Conservation (phyloP, 345 rosid genomes). For the Gossypium arboreum region DNA sequence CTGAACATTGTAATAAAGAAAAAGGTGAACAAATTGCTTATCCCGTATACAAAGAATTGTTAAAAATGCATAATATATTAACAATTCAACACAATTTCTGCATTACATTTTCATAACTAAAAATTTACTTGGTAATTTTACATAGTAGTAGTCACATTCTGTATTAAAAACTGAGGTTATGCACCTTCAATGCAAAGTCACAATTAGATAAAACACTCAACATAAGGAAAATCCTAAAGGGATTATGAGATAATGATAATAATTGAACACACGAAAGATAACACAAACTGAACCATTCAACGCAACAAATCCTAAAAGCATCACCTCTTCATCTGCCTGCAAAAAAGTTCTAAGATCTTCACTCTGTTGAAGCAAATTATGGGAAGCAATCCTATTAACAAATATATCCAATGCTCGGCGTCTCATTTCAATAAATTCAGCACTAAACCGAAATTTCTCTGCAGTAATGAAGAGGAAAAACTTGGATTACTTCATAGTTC, state of each 20-base stretch:
- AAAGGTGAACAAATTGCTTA: background rate
- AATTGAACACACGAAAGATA: background rate
- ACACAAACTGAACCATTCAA: background rate
- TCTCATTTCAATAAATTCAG: slow-evolving; percentile 97
- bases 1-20: background rate
- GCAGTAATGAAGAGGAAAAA: slow-evolving; percentile 27
- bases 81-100: background rate
- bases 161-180: background rate
- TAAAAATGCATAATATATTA: background rate
- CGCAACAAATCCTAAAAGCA: slow-evolving; percentile 7
- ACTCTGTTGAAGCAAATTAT: slow-evolving; percentile 82
- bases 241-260: background rate
- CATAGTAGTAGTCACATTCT: background rate
- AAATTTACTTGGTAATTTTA: background rate
- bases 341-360: slow-evolving; percentile 91
- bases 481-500: background rate
- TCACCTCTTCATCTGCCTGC: slow-evolving; percentile 99
- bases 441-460: slow-evolving; percentile 97
- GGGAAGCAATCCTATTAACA: slow-evolving; percentile 87
- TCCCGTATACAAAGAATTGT: background rate
- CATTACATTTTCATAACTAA: background rate
- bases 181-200: background rate
- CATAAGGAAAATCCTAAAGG: background rate
- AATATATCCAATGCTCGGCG: slow-evolving; percentile 82
- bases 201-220: background rate